A percentile compares a stretch with the other conserved stretches of the same genome.
These are phyloP conservation scores for Ascoidea rubescens DNA, from an alignment of 805 yeast species.

Conservation along the genomic window DNA sequence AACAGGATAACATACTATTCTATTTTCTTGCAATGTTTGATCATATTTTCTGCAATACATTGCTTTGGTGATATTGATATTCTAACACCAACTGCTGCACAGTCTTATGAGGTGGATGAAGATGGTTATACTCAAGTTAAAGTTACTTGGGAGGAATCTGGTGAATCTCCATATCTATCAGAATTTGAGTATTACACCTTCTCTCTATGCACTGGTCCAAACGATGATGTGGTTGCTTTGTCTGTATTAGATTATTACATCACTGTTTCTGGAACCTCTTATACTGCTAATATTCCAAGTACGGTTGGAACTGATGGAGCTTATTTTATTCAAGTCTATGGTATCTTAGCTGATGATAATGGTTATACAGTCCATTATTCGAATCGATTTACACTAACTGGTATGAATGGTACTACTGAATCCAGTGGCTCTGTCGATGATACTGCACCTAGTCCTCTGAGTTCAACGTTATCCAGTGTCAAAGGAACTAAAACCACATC, in stretches of 20 bases:
- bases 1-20: too few species aligned
- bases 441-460: constrained; percentile 28
- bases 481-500: constrained; percentile 30
- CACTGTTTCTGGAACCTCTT: constrained; percentile 10
- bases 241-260: constrained; percentile 17
- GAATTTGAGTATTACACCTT: constrained; percentile 26
- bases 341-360: constrained; percentile 20
- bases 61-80: not conserved
- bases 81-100: not conserved
- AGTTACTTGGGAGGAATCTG: not conserved
- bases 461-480: constrained; percentile 34
- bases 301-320: constrained; percentile 43
- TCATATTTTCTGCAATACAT: not conserved
- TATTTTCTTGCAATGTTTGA: too few species aligned
- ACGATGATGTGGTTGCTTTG: constrained; percentile 29
- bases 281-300: constrained; percentile 26
- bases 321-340: constrained; percentile 59
- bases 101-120: not conserved
- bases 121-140: not conserved
- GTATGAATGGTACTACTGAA: constrained; percentile 51
- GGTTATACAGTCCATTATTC: constrained; percentile 53
- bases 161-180: not conserved
- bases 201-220: constrained; percentile 56
- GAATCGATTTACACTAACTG: constrained; percentile 45
- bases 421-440: constrained; percentile 30